Evolutionary conservation across 345 rosid species (phyloP).

Genomic region (Cardamine occulta): DNA sequence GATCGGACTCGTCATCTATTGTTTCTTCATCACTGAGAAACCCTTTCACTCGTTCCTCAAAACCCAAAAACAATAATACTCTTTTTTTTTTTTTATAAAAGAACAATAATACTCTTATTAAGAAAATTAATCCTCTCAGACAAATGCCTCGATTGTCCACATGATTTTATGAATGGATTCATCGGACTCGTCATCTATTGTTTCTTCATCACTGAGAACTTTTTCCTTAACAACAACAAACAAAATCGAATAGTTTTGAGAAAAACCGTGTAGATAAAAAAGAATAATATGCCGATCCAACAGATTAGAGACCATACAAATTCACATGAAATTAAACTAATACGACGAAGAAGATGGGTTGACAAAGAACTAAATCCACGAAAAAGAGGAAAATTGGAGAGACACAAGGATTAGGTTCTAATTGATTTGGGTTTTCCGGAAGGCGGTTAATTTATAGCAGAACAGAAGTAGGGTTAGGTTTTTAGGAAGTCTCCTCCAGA

Average conservation of each 20-base stretch:
- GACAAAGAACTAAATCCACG: neutral
- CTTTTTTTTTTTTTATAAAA: no score
- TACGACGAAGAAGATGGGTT: neutral
- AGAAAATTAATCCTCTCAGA: conserved; percentile 48
- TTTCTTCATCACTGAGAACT: conserved; percentile 53
- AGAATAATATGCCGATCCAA: neutral
- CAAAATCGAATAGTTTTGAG: no score
- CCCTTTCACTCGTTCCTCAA: neutral
- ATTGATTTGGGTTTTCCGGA: no score
- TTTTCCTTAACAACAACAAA: neutral
- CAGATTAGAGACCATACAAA: neutral
- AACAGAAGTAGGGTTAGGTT: conserved; percentile 1
- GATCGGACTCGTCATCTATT: conserved; percentile 72
- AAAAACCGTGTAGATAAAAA: no score
- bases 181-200: conserved; percentile 65
- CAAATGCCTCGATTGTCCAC: conserved; percentile 72
- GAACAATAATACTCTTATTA: no score
- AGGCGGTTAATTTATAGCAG: neutral
- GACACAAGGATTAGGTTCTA: neutral
- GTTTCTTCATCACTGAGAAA: conserved; percentile 60
- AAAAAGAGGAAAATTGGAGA: neutral
- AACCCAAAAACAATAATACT: no score
- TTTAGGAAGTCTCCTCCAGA: neutral
- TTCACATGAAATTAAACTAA: neutral
- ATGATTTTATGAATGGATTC: conserved; percentile 52